phyloP scores from a whole-genome alignment of 116 monocot species.

The Papilionanthe hybrid region DNA sequence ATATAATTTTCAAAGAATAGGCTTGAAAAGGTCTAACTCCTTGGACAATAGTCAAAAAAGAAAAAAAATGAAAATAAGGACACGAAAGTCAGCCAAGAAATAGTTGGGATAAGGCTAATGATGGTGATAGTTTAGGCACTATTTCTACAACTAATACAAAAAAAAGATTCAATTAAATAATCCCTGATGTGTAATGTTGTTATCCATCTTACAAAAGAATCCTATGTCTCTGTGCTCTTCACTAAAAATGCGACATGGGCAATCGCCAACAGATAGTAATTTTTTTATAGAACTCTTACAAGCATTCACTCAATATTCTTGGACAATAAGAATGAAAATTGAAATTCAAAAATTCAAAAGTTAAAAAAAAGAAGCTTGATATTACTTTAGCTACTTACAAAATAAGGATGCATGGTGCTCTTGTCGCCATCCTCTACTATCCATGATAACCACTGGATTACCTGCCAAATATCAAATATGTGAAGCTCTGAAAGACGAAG shows the following conservation, averaged over 20 bases:
- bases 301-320: background rate
- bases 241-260: background rate
- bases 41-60: no score
- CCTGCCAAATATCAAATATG: constrained; percentile 31
- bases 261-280: background rate
- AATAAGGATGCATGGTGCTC: constrained; percentile 61
- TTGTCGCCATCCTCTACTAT: constrained; percentile 79
- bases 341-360: background rate
- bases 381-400: constrained; percentile 53
- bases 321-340: background rate
- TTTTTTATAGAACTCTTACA: background rate
- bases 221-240: background rate
- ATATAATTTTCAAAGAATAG: no score
- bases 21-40: no score
- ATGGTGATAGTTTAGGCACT: background rate
- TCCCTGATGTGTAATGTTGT: background rate
- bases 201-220: background rate
- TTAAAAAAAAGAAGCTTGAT: background rate
- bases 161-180: background rate
- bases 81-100: no score
- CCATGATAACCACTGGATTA: constrained; percentile 76
- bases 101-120: no score
- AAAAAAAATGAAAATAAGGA: no score
- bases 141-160: background rate
- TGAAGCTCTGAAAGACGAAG: background rate